These are phyloP conservation scores for Termitomyces titanicus DNA, from an alignment of 768 basidiomycete genomes.

Conservation along the genomic window DNA sequence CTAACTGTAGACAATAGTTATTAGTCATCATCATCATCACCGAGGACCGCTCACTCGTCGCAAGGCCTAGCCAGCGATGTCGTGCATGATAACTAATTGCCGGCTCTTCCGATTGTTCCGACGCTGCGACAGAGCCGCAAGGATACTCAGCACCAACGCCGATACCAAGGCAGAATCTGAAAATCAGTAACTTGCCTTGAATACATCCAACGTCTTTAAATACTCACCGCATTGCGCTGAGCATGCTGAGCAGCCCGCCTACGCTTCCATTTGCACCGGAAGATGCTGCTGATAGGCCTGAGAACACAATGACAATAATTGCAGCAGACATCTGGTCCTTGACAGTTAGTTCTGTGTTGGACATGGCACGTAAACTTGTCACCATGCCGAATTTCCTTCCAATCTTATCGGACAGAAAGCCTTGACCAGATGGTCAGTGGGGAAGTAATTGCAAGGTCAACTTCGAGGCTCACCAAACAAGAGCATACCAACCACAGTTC, in stretches of 20 bases:
- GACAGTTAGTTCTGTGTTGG: conserved; percentile 2
- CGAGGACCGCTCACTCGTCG: conserved; percentile 60
- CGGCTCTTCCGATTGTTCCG: conserved; percentile 83
- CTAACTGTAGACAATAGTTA: conserved; percentile 39
- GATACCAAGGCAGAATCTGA: conserved; percentile 82
- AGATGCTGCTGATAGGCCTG: conserved; percentile 78
- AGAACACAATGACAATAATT: conserved; percentile 78
- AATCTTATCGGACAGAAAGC: conserved; percentile 76
- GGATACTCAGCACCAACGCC: conserved; percentile 88
- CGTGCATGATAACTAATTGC: conserved; percentile 73
- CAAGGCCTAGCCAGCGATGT: conserved; percentile 79
- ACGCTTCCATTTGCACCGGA: conserved; percentile 67
- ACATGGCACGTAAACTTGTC: not conserved
- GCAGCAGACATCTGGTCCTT: conserved; percentile 67
- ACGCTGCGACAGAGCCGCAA: conserved; percentile 83
- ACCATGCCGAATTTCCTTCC: conserved; percentile 88
- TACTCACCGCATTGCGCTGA: conserved; percentile 67
- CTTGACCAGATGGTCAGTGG: conserved; percentile 15
- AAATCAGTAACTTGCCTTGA: not conserved
- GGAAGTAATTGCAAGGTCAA: not conserved
- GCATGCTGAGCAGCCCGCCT: conserved; percentile 69
- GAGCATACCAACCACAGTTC: conserved; percentile 80
- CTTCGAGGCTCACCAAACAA: conserved; percentile 44
- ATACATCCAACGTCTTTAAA: not conserved
- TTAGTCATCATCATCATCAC: not conserved